Percentiles rank a stretch among this genome's conserved stretches.
phyloP scores from a whole-genome alignment of 2,329 filamentous ascomycete species.

The Colletotrichum truncatum region DNA sequence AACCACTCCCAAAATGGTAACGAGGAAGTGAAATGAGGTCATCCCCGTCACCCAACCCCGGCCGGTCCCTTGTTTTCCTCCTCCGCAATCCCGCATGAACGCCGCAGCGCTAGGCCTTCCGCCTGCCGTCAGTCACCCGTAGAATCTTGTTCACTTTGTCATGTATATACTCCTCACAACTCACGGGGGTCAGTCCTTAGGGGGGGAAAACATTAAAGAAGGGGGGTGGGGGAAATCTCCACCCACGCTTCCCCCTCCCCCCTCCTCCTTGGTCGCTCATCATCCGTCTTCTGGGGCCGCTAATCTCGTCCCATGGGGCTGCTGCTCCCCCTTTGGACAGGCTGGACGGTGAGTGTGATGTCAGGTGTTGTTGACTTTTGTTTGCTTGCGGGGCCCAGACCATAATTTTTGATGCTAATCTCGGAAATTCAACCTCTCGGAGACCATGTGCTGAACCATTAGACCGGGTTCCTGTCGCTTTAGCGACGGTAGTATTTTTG shows the following conservation, averaged over 20 bases:
- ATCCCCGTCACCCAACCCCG: constrained; percentile 21
- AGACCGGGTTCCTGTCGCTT: background rate
- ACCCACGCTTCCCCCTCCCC: background rate
- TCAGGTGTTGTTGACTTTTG: background rate
- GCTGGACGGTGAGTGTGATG: constrained; percentile 1
- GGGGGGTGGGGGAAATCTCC: background rate
- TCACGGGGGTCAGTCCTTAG: constrained; percentile 11
- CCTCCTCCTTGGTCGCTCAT: background rate
- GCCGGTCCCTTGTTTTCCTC: constrained; percentile 10
- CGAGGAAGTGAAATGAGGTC: constrained; percentile 13
- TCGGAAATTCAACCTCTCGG: constrained; percentile 5
- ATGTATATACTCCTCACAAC: background rate
- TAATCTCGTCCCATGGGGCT: constrained; percentile 2
- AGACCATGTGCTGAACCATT: background rate
- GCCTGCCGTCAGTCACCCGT: constrained; percentile 12
- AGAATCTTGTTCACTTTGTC: background rate
- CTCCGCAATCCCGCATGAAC: constrained; percentile 30
- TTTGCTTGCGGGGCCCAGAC: background rate
- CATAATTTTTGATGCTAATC: background rate
- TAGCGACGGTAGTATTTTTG: background rate
- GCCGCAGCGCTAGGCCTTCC: constrained; percentile 7
- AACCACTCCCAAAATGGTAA: background rate
- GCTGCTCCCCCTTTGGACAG: background rate
- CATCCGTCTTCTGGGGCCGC: background rate
- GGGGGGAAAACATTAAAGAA: background rate